Evolutionary conservation across 1,284 basidiomycete species (phyloP).

Genomic region (Leccinum pachyderme): DNA sequence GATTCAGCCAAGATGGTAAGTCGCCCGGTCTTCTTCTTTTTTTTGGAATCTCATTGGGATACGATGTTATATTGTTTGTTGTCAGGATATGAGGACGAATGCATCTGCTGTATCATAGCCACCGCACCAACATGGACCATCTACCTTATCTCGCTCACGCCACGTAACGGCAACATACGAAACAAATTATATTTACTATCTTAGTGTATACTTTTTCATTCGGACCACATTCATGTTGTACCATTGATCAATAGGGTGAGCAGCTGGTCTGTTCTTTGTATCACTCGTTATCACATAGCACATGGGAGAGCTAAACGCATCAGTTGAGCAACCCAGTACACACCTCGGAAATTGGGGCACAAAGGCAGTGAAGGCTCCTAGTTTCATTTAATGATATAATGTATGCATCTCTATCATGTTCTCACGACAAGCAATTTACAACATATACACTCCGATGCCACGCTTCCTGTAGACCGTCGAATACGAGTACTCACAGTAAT

Average conservation of each 20-base stretch:
- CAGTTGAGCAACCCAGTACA: background rate
- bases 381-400: background rate
- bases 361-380: background rate
- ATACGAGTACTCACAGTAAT: background rate
- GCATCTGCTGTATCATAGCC: conserved; percentile 11
- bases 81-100: background rate
- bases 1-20: conserved; percentile 34
- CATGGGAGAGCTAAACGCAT: background rate
- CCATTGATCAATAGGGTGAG: background rate
- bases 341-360: conserved; percentile 13
- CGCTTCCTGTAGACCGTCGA: background rate
- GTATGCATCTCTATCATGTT: background rate
- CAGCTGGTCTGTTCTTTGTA: conserved; percentile 24
- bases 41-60: background rate
- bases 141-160: background rate
- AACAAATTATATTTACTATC: background rate
- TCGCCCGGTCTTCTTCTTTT: background rate
- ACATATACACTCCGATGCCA: background rate
- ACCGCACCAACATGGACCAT: background rate
- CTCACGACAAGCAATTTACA: background rate
- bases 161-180: background rate
- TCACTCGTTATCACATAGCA: background rate
- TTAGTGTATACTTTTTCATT: background rate
- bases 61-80: conserved; percentile 14
- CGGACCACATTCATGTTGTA: background rate